Conservation (phyloP, 228 moss, liverwort and hornwort genomes). For the Sphagnum magellanicum region DNA sequence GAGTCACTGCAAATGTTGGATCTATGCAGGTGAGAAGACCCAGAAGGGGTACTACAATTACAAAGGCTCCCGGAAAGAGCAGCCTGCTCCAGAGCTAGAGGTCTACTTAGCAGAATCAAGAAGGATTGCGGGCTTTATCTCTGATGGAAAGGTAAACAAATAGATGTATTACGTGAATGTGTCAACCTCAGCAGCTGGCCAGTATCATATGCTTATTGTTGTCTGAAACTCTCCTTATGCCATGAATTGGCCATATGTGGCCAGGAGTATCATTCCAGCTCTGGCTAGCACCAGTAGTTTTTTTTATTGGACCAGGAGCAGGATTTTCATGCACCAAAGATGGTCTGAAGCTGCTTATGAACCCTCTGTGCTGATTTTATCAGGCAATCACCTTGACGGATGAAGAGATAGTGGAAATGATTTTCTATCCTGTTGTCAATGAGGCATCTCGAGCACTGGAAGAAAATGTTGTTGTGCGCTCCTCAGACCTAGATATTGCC, state of each 20-base stretch:
- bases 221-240: no score
- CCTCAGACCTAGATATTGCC: slow-evolving; percentile 80
- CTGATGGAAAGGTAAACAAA: slow-evolving; percentile 46
- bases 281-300: no score
- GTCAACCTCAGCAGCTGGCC: no score
- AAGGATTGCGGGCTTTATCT: slow-evolving; percentile 33
- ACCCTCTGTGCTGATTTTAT: background rate
- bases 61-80: slow-evolving; percentile 55
- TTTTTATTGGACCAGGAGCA: no score
- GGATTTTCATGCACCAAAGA: no score
- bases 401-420: slow-evolving; percentile 73
- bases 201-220: no score
- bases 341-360: no score
- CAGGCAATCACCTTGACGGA: slow-evolving; percentile 60
- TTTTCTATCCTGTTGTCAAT: slow-evolving; percentile 72
- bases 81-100: slow-evolving; percentile 68
- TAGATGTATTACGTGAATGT: no score
- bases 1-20: no score
- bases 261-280: no score
- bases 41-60: slow-evolving; percentile 79
- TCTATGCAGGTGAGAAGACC: slow-evolving; percentile 63
- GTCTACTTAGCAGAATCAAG: slow-evolving; percentile 53
- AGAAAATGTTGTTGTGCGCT: slow-evolving; percentile 69
- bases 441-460: slow-evolving; percentile 77
- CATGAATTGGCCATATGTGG: no score